Conservation (phyloP, 495 filamentous ascomycete species). For the Hypoxylon lienhwacheense region DNA sequence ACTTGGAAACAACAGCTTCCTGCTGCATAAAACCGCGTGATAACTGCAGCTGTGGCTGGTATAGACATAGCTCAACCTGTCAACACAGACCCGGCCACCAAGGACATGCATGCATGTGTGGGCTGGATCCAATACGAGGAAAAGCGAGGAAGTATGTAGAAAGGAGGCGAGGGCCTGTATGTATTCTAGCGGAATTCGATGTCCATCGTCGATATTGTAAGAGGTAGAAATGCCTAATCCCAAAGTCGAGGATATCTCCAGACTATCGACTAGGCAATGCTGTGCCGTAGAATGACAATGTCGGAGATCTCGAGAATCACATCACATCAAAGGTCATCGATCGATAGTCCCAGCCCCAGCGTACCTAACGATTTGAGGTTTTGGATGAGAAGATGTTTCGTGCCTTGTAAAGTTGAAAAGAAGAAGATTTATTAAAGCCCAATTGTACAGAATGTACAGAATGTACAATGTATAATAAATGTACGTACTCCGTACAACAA, state of each 20-base stretch:
- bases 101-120: conserved; percentile 14
- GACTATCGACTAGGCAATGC: too few species aligned
- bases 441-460: too few species aligned
- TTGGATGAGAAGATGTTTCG: too few species aligned
- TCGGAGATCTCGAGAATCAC: conserved; percentile 21
- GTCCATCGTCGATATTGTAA: too few species aligned
- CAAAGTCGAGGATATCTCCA: too few species aligned
- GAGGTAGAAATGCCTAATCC: neutral
- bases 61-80: conserved; percentile 2
- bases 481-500: too few species aligned
- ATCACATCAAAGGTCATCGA: conserved; percentile 12
- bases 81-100: conserved; percentile 7
- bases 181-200: too few species aligned
- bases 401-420: too few species aligned
- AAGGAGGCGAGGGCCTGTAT: too few species aligned
- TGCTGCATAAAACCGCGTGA: conserved; percentile 6
- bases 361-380: neutral
- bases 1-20: conserved; percentile 1
- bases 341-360: conserved; percentile 13
- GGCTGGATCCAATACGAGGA: conserved; percentile 15
- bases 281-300: conserved; percentile 20
- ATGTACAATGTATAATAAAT: too few species aligned
- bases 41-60: conserved; percentile 4
- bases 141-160: neutral
- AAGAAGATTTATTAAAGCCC: too few species aligned